Evolutionary conservation across 768 basidiomycete genomes (phyloP), one percentile per base, ranked within the genome.

Genomic region (Rossbeevera mucosa): DNA sequence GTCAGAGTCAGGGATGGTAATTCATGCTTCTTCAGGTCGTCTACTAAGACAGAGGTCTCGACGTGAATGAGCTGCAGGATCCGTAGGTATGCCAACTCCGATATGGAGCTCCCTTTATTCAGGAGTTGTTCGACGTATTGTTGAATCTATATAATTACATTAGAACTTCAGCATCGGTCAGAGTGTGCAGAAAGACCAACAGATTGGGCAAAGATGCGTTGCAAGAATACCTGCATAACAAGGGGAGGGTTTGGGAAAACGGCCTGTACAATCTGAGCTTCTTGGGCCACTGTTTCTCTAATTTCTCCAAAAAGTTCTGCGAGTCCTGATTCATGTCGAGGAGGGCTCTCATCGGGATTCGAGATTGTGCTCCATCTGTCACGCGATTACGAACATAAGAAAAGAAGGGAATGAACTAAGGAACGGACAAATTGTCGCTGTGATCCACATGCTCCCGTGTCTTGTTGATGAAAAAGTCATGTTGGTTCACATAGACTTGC

Each of bases 401-500:
- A 43, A 7, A 43, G 22, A 3, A 9, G 14, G 8, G 47, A 30
- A 28, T 30, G 28, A 67, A 48, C 20, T 7, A 41, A 20, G 21
- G 80, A 48, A 51, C 87, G 82, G 87, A 65, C 50, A 79, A 47
- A n/a, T 74, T 74, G 60, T 86, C 84, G 28, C 80, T 75, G 36
- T 72, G 70, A 13, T 78, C 71, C 53, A 78, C 77, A 28, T 76
- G 75, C 48, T 85, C 86, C 30, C 87, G 83, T 33, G 91, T 83
- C 49, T 91, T 82, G 65, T 94, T 94, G 67, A 98, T 97, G 77
- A 99, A 99, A 76, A 99, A 99, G 67, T 98, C 96, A 61, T 99
- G 96, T 66, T 99, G 96, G 63, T 98, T 99, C 50, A 99, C 96
- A 62, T 98, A 99, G 12, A 98, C 91, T 70, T 97, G 94, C 5